Evolutionary conservation across 2,329 filamentous ascomycete species (phyloP), one percentile per base, ranked within the genome.

Genomic region (Madurella mycetomatis): DNA sequence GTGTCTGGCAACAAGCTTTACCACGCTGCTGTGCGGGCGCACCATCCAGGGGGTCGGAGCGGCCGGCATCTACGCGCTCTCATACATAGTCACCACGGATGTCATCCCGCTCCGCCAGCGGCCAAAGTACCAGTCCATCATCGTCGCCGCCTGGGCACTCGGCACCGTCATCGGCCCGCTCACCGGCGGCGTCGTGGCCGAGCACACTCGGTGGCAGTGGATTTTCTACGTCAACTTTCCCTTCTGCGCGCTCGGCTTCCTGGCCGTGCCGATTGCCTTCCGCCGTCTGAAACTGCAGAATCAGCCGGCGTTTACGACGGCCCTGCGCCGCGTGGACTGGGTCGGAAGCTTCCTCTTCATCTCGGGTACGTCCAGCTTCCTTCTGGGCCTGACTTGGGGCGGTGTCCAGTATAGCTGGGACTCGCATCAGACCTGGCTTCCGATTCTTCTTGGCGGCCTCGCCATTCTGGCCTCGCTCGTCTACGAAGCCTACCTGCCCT

Each of bases 151-250:
- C 0, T 71, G 67, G 62, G 68, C 67, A 1, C 49, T 77, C 4
- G 76, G 73, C 0, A 70, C 66, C 15, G 65, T 65, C 0, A 41
- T 73, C n/a, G 74, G 68, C 0, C 69, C 71, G 1, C 63, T 74
- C 32, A 56, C 72, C 2, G 72, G 69, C 9, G 69, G 69, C 30
- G 63, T 58, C 18, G 62, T 69, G 31, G 64, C 59, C 2, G 47
- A 68, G 41, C 54, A 59, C 13, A 64, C 64, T 1, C 69, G 68
- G 0, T 78, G 75, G 75, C 64, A 72, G n/a, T 77, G 72, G 72
- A 66, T 71, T 19, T 80, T 80, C 60, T 76, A 73, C 49, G 54
- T 74, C 41, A 75, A 73, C 64, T 67, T 76, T 19, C 73, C 73
- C 19, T 66, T 74, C 57, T 67, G 72, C 51, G 70, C 60, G 51